A percentile compares a stretch with the other conserved stretches of the same genome.
phyloP scores from a whole-genome alignment of 805 yeast genomes.

The Scheffersomyces lignosus region DNA sequence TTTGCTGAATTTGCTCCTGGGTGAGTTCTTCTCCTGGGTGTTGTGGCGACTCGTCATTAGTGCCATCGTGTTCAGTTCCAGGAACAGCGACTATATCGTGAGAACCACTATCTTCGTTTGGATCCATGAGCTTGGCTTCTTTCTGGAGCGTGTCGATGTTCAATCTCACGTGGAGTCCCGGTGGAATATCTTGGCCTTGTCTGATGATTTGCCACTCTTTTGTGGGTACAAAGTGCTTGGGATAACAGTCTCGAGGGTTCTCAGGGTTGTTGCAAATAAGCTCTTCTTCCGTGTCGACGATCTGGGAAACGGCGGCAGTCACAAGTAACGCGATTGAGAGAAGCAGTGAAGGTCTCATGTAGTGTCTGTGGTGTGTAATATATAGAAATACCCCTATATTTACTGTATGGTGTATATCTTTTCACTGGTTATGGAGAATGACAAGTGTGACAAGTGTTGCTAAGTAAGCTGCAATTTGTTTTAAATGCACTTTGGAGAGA shows the following conservation, averaged over 20 bases:
- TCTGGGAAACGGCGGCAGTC: conserved; percentile 2
- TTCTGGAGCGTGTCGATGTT: conserved; percentile 69
- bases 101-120: conserved; percentile 8
- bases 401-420: no score
- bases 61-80: conserved; percentile 6
- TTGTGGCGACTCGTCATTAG: conserved; percentile 6
- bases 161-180: conserved; percentile 74
- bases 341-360: background rate
- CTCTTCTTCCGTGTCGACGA: conserved; percentile 8
- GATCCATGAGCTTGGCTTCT: conserved; percentile 63
- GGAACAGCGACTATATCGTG: conserved; percentile 12
- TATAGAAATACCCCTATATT: no score
- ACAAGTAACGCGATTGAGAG: background rate
- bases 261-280: conserved; percentile 40
- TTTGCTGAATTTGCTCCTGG: conserved; percentile 2
- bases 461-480: no score
- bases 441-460: no score
- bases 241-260: conserved; percentile 57
- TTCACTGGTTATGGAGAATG: no score
- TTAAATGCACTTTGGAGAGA: no score
- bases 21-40: conserved; percentile 3
- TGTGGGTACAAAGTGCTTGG: conserved; percentile 60
- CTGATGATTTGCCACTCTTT: conserved; percentile 66
- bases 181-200: conserved; percentile 76
- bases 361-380: no score